A percentile compares a stretch with the other conserved stretches of the same genome.
These are phyloP conservation scores for Patellifolia procumbens DNA, from an alignment of 179 eudicot species.

Conservation along the genomic window DNA sequence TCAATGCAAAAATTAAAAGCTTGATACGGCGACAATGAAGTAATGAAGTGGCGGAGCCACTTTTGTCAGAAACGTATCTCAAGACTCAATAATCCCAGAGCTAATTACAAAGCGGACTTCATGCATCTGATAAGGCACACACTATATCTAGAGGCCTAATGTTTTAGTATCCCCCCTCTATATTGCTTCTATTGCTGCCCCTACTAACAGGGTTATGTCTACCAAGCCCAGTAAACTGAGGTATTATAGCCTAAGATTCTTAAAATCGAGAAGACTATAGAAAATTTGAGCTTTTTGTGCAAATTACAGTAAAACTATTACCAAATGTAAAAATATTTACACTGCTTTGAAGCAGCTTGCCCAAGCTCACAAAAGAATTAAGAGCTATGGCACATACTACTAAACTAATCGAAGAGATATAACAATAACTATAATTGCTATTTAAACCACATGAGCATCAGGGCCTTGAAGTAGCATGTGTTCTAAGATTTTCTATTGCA, in stretches of 20 bases:
- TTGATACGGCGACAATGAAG: neutral
- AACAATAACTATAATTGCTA: too few relatives aligned
- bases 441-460: too few relatives aligned
- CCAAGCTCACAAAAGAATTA: too few relatives aligned
- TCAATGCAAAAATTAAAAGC: neutral
- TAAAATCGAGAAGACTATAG: neutral
- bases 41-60: neutral
- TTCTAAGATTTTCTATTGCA: neutral
- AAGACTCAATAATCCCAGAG: neutral
- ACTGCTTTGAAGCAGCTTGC: neutral
- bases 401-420: neutral
- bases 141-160: neutral
- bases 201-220: neutral
- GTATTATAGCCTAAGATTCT: neutral
- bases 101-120: neutral
- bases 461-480: neutral
- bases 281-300: neutral
- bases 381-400: neutral
- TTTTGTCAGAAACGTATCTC: neutral
- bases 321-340: neutral
- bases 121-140: neutral
- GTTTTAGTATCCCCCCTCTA: neutral
- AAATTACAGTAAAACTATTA: neutral
- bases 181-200: neutral
- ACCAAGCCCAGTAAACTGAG: neutral